These are phyloP conservation scores for Blastobotrys indianensis DNA, from an alignment of 1,139 yeast species.

Conservation along the genomic window DNA sequence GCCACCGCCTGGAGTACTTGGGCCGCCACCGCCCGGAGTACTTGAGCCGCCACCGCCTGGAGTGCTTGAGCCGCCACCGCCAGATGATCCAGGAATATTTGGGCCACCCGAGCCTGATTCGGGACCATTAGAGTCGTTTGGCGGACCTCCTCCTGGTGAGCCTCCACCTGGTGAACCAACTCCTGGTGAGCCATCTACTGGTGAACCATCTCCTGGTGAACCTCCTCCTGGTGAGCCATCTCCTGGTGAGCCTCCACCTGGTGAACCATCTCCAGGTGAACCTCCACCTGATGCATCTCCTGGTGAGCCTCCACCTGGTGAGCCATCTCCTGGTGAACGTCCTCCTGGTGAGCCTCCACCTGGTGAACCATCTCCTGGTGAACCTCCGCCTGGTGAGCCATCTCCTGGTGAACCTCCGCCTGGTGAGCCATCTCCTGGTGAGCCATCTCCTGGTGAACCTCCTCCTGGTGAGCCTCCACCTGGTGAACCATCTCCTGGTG, in stretches of 20 bases:
- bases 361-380: conserved; percentile 4
- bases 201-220: conserved; percentile 12
- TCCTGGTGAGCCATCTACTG: conserved; percentile 4
- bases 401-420: conserved; percentile 4
- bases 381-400: conserved; percentile 2
- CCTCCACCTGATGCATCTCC: conserved; percentile 8
- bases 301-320: conserved; percentile 2
- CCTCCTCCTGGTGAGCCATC: conserved; percentile 8
- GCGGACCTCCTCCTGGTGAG: too few species aligned
- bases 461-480: conserved; percentile 13
- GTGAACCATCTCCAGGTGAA: conserved; percentile 5
- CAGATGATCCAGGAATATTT: not conserved
- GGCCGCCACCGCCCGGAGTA: not conserved
- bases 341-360: not conserved
- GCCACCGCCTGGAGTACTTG: not conserved
- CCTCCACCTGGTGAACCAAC: too few species aligned
- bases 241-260: conserved; percentile 12
- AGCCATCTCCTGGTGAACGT: not conserved
- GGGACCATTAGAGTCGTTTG: too few species aligned
- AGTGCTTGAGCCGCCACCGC: too few species aligned
- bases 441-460: conserved; percentile 9
- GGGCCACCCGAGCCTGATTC: not conserved
- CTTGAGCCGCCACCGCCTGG: not conserved
- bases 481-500: conserved; percentile 10
- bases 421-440: conserved; percentile 14